Evolutionary conservation across 805 yeast species (phyloP).

Genomic region (Wickerhamiella shivajii): DNA sequence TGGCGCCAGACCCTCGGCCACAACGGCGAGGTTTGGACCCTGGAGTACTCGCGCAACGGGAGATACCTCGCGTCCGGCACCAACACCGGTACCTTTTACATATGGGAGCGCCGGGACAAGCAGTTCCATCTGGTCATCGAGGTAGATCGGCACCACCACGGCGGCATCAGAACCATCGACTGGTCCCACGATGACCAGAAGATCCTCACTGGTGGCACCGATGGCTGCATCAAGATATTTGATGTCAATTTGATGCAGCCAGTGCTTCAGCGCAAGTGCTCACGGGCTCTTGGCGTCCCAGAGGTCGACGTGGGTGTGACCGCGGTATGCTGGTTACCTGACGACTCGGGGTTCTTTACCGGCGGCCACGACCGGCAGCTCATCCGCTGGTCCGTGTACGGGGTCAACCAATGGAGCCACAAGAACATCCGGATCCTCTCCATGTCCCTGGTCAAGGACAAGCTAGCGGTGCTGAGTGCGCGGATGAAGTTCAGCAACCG

Average conservation of each 20-base stretch:
- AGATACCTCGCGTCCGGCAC: constrained; percentile 49
- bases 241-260: neutral
- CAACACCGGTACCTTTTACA: constrained; percentile 9
- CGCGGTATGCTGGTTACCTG: constrained; percentile 60
- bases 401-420: constrained; percentile 23
- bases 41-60: constrained; percentile 67
- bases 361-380: constrained; percentile 68
- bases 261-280: neutral
- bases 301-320: constrained; percentile 22
- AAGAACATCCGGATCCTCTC: constrained; percentile 41
- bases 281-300: too few relatives aligned
- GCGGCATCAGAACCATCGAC: constrained; percentile 38
- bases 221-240: constrained; percentile 47
- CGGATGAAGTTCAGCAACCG: neutral
- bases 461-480: constrained; percentile 15
- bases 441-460: constrained; percentile 47
- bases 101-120: neutral
- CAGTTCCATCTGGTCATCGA: constrained; percentile 6
- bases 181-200: constrained; percentile 65
- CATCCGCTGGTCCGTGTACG: constrained; percentile 30
- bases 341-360: constrained; percentile 40
- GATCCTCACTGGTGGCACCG: constrained; percentile 59
- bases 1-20: constrained; percentile 9
- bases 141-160: constrained; percentile 18
- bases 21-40: constrained; percentile 67